Conservation (phyloP, 2,329 filamentous ascomycete genomes). For the Botrytis fragariae region DNA sequence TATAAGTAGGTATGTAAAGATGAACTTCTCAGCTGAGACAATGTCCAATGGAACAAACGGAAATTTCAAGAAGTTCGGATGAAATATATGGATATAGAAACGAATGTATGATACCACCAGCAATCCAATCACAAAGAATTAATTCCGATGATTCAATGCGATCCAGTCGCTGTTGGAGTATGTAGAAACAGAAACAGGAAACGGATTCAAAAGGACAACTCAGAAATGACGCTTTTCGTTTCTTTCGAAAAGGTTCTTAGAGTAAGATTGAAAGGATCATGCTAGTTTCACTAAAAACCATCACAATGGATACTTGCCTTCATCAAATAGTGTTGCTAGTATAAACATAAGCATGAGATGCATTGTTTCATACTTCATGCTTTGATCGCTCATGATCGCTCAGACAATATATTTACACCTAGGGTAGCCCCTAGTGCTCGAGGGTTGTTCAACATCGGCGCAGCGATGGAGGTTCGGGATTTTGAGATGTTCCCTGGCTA, state of each 20-base stretch:
- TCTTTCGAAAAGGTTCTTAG: not conserved
- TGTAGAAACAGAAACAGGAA: not conserved
- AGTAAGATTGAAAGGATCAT: slow-evolving; percentile 11
- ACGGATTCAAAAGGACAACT: not conserved
- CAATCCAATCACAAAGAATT: not conserved
- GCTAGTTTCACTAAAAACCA: slow-evolving; percentile 13
- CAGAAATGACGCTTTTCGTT: slow-evolving; percentile 6
- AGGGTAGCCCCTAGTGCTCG: not conserved
- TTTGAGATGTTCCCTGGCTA: not conserved
- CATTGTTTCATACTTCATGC: slow-evolving; percentile 10
- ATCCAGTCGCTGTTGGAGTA: not conserved
- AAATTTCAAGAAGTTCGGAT: slow-evolving; percentile 2
- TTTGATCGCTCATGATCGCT: slow-evolving; percentile 13
- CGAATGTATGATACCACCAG: not conserved
- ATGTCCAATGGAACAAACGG: not conserved
- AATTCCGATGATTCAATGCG: slow-evolving; percentile 8
- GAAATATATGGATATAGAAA: slow-evolving; percentile 13
- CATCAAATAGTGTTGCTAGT: not conserved
- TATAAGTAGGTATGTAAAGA: slow-evolving; percentile 2
- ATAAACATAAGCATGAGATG: not conserved
- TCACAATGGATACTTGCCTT: not conserved
- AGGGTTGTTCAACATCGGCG: not conserved
- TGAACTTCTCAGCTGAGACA: not conserved
- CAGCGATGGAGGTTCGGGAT: not conserved
- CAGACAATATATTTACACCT: slow-evolving; percentile 8